These are phyloP conservation scores for Cucurbita pepo DNA, from an alignment of 306 rosid genomes.

Conservation along the genomic window DNA sequence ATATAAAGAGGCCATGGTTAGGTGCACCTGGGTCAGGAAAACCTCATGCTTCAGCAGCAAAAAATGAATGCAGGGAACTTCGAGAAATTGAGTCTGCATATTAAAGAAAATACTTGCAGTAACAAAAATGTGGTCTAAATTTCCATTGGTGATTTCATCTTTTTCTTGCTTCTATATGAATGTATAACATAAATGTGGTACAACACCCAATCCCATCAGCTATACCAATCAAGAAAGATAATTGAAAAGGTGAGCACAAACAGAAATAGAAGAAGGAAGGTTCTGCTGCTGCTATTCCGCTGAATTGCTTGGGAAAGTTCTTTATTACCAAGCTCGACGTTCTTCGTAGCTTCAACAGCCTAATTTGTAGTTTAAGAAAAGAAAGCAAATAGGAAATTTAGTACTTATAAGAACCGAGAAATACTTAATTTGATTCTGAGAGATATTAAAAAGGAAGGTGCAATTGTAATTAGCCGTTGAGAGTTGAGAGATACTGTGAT, in stretches of 20 bases:
- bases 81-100: background rate
- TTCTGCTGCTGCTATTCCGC: conserved; percentile 80
- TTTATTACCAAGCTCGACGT: conserved; percentile 86
- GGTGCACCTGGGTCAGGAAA: background rate
- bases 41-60: background rate
- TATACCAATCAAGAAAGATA: conserved; percentile 91
- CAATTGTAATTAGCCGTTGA: background rate
- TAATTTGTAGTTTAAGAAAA: conserved; percentile 10
- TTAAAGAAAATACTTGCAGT: background rate
- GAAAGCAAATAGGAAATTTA: background rate
- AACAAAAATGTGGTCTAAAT: background rate
- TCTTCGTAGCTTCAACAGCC: conserved; percentile 94
- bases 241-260: conserved; percentile 74
- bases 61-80: background rate
- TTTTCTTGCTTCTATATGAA: background rate
- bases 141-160: background rate
- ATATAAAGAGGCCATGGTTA: background rate
- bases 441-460: background rate
- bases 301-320: conserved; percentile 82
- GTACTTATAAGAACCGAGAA: background rate
- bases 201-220: conserved; percentile 17
- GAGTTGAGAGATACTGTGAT: background rate
- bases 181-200: background rate
- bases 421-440: background rate
- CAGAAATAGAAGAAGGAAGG: conserved; percentile 73